phyloP scores from a whole-genome alignment of 140 eudicot genomes.

The Anethum foeniculum region DNA sequence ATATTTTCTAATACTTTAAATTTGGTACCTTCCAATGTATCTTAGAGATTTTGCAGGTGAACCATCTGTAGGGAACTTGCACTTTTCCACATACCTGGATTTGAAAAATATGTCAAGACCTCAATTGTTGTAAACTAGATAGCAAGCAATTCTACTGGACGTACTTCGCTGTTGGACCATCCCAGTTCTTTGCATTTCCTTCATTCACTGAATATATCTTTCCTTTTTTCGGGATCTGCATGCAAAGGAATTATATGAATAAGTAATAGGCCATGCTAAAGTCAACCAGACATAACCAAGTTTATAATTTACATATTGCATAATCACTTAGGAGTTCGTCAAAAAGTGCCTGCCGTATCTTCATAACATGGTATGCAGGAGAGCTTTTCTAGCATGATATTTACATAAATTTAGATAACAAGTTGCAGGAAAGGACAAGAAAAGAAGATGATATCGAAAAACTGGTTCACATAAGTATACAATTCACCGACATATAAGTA shows the following conservation, averaged over 20 bases:
- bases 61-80: slow-evolving; percentile 89
- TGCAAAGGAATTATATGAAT: not conserved
- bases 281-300: not conserved
- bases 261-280: not conserved
- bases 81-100: slow-evolving; percentile 77
- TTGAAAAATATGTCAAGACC: slow-evolving; percentile 7
- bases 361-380: too few relatives aligned
- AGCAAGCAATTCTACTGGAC: not conserved
- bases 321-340: too few relatives aligned
- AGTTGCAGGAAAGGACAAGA: too few relatives aligned
- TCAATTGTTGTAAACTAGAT: not conserved
- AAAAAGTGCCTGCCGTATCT: too few relatives aligned
- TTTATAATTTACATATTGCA: too few relatives aligned
- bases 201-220: slow-evolving; percentile 93
- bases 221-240: slow-evolving; percentile 85
- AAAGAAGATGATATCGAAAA: too few relatives aligned
- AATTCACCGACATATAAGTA: too few relatives aligned
- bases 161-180: slow-evolving; percentile 84
- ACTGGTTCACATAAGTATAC: too few relatives aligned
- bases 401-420: too few relatives aligned
- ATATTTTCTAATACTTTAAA: not conserved
- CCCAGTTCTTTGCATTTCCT: slow-evolving; percentile 99
- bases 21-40: slow-evolving; percentile 84
- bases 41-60: slow-evolving; percentile 84
- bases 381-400: too few relatives aligned